Evolutionary conservation across 768 basidiomycete species (phyloP), one percentile per base, ranked within the genome.

Genomic region (Pleurotus platypus): DNA sequence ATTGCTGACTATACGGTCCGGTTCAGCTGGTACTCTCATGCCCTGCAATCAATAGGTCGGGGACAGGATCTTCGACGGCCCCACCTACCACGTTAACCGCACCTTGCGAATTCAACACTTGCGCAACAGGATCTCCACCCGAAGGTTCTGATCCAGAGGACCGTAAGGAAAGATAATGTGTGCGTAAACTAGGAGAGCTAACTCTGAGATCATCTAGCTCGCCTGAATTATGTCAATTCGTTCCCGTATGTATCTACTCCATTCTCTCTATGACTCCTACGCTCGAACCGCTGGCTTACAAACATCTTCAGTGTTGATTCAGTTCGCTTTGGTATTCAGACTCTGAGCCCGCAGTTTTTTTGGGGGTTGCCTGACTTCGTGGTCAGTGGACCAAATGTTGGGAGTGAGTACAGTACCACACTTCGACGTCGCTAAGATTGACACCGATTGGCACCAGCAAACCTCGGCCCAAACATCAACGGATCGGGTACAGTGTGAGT

Each of bases 61-160:
- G 74, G 4, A 70, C 70, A 2, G 73, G 75, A 16, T 71, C 71
- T 7, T 62, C 60, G 15, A 65, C 64, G 12, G 60, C 58, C 12
- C 57, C 73, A 11, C 67, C 75, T 0, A 61, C 58, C 13, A 59
- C 64, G 3, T 60, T 72, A 6, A 61, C 57, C 2, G 49, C 54
- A n/a, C 64, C 70, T 4, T 75, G 74, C 64, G 70, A 76, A 58
- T 75, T 72, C 57, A 59, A 72, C 46, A 67, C 70, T 15, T 75
- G 74, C 57, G 66, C 72, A 0, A 57, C 61, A 5, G 68, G 71
- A 8, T 70, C 71, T 35, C 71, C 72, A 4, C 66, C 74, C 0
- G 64, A 64, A 50, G 75, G 75, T 2, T 69, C 61, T 61, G 67
- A 75, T 58, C 66, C 69, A 16, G 68, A 62, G 47, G 64, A 74